A percentile compares a stretch with the other conserved stretches of the same genome.
phyloP scores from a whole-genome alignment of 768 basidiomycete species.

The Boletus tylopilopsis region DNA sequence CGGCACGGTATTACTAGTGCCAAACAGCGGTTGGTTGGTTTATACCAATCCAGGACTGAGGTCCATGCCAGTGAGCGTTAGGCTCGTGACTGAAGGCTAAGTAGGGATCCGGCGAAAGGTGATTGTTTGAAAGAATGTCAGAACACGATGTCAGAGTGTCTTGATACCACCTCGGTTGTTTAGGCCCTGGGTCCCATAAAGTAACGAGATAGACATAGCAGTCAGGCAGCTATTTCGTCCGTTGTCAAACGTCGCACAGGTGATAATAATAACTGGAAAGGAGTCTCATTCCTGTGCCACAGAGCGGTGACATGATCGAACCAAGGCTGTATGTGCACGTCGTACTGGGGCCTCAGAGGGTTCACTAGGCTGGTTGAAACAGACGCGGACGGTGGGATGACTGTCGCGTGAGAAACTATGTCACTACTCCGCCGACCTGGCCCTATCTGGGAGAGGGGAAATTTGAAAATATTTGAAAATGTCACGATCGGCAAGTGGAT shows the following conservation, averaged over 20 bases:
- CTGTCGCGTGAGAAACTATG: conserved; percentile 1
- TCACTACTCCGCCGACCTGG: conserved; percentile 2
- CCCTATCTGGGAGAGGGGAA: conserved; percentile 1
- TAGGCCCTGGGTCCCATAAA: too few species aligned
- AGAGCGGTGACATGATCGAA: too few species aligned
- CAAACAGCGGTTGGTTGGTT: too few species aligned
- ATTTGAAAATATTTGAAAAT: conserved; percentile 16
- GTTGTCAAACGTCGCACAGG: conserved; percentile 10
- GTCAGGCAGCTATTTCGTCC: conserved; percentile 9
- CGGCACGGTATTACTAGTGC: background rate
- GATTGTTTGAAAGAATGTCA: background rate
- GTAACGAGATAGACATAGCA: background rate
- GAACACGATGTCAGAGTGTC: background rate
- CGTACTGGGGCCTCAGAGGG: too few species aligned
- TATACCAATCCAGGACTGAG: too few species aligned
- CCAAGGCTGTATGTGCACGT: background rate
- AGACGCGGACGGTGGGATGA: background rate
- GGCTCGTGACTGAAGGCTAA: too few species aligned
- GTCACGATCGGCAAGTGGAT: conserved; percentile 30
- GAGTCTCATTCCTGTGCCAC: background rate
- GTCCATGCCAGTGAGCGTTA: too few species aligned
- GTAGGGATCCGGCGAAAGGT: background rate
- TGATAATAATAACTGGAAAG: conserved; percentile 4
- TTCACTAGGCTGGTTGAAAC: background rate
- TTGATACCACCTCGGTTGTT: background rate